These are phyloP conservation scores for Sclerotinia trifoliorum DNA, from an alignment of 2,329 filamentous ascomycete genomes.

Conservation along the genomic window DNA sequence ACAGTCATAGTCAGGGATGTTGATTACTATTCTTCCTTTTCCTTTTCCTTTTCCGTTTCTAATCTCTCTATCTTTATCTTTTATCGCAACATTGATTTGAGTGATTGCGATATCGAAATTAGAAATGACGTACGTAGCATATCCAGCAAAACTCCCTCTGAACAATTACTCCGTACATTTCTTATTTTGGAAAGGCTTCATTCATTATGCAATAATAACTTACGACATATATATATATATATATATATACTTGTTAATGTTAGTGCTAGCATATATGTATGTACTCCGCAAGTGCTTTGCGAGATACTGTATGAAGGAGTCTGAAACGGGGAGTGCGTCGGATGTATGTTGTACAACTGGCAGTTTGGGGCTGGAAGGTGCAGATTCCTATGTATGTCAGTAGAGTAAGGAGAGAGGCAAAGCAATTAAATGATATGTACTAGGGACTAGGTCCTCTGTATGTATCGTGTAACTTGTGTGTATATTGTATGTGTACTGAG, in stretches of 20 bases:
- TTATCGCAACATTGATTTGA: not conserved
- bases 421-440: not conserved
- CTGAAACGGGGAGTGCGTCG: not conserved
- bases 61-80: not conserved
- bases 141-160: not conserved
- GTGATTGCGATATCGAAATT: not conserved
- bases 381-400: not conserved
- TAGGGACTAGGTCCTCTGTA: too few species aligned
- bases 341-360: constrained; percentile 7
- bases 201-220: too few species aligned
- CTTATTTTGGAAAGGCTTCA: not conserved
- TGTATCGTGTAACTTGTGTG: too few species aligned
- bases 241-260: too few species aligned
- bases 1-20: constrained; percentile 7
- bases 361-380: not conserved
- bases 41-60: not conserved
- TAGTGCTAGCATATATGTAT: not conserved
- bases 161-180: not conserved
- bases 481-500: too few species aligned
- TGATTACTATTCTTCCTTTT: not conserved
- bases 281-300: not conserved
- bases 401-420: not conserved
- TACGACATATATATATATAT: too few species aligned
- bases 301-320: not conserved
- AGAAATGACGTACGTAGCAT: not conserved